Conservation (phyloP, 1,284 basidiomycete species). For the Apiotrichum domesticum region DNA sequence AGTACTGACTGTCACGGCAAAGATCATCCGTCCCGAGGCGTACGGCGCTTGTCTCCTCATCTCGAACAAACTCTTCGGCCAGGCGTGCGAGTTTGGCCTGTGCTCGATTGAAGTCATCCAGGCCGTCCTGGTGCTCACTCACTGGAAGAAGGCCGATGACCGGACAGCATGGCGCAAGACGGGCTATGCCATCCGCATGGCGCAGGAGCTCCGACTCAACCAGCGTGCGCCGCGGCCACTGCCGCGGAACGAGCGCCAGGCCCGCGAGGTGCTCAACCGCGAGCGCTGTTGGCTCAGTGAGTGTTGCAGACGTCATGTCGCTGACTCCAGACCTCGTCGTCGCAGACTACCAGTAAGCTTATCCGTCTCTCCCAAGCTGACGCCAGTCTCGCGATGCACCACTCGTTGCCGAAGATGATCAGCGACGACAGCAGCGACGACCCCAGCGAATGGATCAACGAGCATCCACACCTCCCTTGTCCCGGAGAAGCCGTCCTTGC, state of each 20-base stretch:
- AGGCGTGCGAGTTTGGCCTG: constrained; percentile 43
- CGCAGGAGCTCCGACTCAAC: constrained; percentile 42
- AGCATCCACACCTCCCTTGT: constrained; percentile 29
- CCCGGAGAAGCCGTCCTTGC: constrained; percentile 32
- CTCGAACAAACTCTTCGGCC: constrained; percentile 41
- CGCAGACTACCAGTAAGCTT: constrained; percentile 25
- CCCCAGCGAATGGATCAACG: constrained; percentile 26
- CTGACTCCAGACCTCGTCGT: constrained; percentile 22
- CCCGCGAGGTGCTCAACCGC: constrained; percentile 26
- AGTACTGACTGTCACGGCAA: constrained; percentile 45
- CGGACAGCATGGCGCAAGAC: constrained; percentile 39
- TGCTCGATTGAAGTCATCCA: constrained; percentile 46
- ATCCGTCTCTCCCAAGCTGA: neutral
- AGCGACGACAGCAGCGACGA: constrained; percentile 22
- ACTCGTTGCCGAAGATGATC: constrained; percentile 28
- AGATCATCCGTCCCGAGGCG: constrained; percentile 40
- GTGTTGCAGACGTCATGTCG: neutral
- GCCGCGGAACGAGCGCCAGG: constrained; percentile 26
- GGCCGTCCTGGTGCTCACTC: constrained; percentile 41
- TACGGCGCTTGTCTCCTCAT: constrained; percentile 38
- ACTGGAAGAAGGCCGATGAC: constrained; percentile 47
- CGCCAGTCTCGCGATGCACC: constrained; percentile 23
- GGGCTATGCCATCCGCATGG: constrained; percentile 41
- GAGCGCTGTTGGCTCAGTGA: constrained; percentile 31
- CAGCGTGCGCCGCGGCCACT: constrained; percentile 28